Evolutionary conservation across 1,139 yeast species (phyloP).

Genomic region (Kodamaea anthophila): DNA sequence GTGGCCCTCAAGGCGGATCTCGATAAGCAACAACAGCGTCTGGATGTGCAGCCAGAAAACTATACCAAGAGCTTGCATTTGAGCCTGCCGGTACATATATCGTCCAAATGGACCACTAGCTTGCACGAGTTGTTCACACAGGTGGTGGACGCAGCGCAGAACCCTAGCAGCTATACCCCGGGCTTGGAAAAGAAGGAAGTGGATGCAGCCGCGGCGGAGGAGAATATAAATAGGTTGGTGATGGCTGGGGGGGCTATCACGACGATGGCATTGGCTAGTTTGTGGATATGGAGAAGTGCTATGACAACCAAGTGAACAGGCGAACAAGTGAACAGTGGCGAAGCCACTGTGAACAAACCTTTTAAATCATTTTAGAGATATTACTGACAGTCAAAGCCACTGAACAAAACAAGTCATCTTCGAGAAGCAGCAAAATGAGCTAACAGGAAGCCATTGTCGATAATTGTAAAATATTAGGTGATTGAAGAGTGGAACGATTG

Average conservation of each 20-base stretch:
- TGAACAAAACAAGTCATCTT: no score
- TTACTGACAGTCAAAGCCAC: no score
- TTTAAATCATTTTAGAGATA: no score
- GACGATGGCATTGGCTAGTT: constrained; percentile 50
- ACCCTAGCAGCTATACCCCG: constrained; percentile 76
- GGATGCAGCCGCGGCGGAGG: constrained; percentile 41
- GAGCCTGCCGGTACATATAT: constrained; percentile 73
- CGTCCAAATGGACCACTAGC: constrained; percentile 85
- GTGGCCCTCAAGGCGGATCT: constrained; percentile 93
- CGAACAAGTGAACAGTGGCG: no score
- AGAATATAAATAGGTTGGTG: constrained; percentile 32
- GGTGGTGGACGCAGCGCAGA: constrained; percentile 80
- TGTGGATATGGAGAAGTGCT: constrained; percentile 59
- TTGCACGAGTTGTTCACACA: constrained; percentile 80
- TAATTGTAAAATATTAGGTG: no score
- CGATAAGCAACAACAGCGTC: constrained; percentile 90
- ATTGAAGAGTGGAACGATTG: no score
- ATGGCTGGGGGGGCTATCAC: constrained; percentile 66
- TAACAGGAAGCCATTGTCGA: no score
- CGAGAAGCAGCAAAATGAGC: no score
- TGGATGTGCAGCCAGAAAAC: constrained; percentile 80
- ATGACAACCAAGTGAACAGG: no score
- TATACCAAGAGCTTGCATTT: constrained; percentile 62
- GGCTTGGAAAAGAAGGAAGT: constrained; percentile 57
- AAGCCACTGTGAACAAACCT: no score